Base-by-base conservation (phyloP, 768 basidiomycete species). In the Sporobolomyces phaffii region DNA sequence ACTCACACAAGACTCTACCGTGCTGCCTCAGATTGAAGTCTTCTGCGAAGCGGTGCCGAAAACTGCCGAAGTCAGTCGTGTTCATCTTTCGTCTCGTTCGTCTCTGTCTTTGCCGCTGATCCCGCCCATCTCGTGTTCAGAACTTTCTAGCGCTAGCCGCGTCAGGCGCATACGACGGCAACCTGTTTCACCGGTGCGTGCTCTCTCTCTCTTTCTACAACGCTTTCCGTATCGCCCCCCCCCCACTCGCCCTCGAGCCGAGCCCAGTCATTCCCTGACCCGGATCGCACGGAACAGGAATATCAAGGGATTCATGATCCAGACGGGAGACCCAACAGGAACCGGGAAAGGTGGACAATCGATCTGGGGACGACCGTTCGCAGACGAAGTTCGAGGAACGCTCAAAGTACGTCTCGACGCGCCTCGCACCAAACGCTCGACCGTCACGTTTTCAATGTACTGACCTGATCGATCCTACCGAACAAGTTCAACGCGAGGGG, bases 1-100 rank as follows among this genome's bases (percentile, higher is more conserved):
- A n/a, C n/a, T n/a, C n/a, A n/a, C n/a, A n/a, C n/a, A n/a, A n/a
- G n/a, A n/a, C n/a, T n/a, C 7, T 11, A 20, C 20, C 2, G 4
- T 43, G 7, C 41, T 6, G n/a, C 17, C 11, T 0, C 65, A 97
- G 92, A 85, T 98, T 68, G 96, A 99, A 79, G 77, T 99, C 17
- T 98, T 98, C 79, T 98, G 96, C 77, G 96, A 99, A 79, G 87
- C 94, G 9, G 89, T 91, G 24, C 96, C 96, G 28, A 91, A 91
- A 78, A 82, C 92, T 15, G 91, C 93, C 72, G 94, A 99, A 82
- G 93, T 91, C 69, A 28, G 74, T 49, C 53, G 63, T 59, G 33
- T 20, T 51, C 65, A n/a, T n/a, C n/a, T n/a, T n/a, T n/a, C n/a
- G n/a, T n/a, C n/a, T n/a, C n/a, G n/a, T n/a, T n/a, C n/a, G n/a